Evolutionary conservation across 2,329 filamentous ascomycete genomes (phyloP), one percentile per base, ranked within the genome.

Genomic region (Pseudopyrenochaeta lycopersici): DNA sequence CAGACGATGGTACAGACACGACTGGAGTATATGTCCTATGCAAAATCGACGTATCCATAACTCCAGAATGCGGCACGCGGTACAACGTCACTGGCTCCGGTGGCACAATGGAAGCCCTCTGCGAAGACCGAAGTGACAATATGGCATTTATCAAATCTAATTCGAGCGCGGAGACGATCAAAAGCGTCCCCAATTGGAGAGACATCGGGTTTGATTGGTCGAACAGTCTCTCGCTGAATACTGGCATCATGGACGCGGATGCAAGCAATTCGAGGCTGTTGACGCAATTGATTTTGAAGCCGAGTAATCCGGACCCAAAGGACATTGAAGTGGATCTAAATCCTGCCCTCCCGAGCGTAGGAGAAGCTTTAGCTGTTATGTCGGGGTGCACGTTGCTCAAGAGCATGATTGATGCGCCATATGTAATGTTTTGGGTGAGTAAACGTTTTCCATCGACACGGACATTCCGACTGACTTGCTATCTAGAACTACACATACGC

Each of bases 331-430:
- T 70, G 1, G 60, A 73, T 7, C 79, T 91, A 0, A 77, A 82
- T 30, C 72, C 79, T 0, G 66, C 74, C 0, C 72, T 88, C 0
- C 91, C 91, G 0, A 90, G 87, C 2, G 80, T 90, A n/a, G 87
- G 86, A 0, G 91, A 95, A 73, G 88, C 88, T 0, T 71, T 95
- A 0, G 89, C 90, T 0, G 89, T 91, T 0, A 81, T 92, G 63
- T 83, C 85, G 0, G 85, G 86, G 3, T 87, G 84, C 31, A 91
- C 89, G 0, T 72, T 92, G 0, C 80, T 92, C 7, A 79, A 87
- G 38, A 81, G 84, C 7, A 76, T 86, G 2, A 74, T 84, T 7
- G 80, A 85, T 50, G 77, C 88, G 0, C 87, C 88, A 0, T 91
- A 89, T 64, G 77, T 81, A 0, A 83, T 85, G 27, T 75, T 70